Conservation (phyloP, 164 flowering plant species). For the grape (Vitis vinifera) region DNA sequence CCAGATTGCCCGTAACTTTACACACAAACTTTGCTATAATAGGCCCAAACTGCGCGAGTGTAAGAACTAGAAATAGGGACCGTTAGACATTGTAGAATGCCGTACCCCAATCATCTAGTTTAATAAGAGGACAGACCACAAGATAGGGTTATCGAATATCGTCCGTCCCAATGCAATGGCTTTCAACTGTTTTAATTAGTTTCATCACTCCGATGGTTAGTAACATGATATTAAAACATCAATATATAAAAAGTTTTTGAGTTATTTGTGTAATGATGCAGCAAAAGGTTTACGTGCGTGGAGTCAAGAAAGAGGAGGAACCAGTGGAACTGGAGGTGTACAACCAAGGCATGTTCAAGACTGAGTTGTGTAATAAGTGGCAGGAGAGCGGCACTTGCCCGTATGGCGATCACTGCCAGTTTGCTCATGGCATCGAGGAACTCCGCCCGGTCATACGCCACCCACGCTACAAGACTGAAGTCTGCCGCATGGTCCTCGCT, state of each 20-base stretch:
- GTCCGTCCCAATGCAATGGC: too few relatives aligned
- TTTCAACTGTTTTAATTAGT: too few relatives aligned
- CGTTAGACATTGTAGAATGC: too few relatives aligned
- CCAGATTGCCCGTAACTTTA: too few relatives aligned
- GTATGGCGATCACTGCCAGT: constrained; percentile 79
- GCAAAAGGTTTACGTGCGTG: constrained; percentile 62
- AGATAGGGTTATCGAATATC: too few relatives aligned
- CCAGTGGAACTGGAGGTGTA: constrained; percentile 71
- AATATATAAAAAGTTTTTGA: not conserved
- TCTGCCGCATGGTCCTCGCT: constrained; percentile 85
- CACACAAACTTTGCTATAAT: too few relatives aligned
- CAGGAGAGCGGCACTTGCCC: constrained; percentile 80
- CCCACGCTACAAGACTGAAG: constrained; percentile 95
- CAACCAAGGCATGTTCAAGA: constrained; percentile 87
- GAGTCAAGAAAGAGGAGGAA: constrained; percentile 53
- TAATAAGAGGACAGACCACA: too few relatives aligned
- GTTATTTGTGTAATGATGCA: constrained; percentile 17
- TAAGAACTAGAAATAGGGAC: too few relatives aligned
- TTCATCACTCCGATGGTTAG: too few relatives aligned
- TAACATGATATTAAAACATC: not conserved
- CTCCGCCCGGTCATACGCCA: constrained; percentile 93
- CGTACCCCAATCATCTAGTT: too few relatives aligned
- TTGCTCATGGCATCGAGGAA: constrained; percentile 87
- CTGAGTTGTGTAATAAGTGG: constrained; percentile 98
- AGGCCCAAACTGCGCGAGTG: too few relatives aligned